Base-by-base conservation (phyloP, 1,139 yeast species). In the Candida glucosophila region DNA sequence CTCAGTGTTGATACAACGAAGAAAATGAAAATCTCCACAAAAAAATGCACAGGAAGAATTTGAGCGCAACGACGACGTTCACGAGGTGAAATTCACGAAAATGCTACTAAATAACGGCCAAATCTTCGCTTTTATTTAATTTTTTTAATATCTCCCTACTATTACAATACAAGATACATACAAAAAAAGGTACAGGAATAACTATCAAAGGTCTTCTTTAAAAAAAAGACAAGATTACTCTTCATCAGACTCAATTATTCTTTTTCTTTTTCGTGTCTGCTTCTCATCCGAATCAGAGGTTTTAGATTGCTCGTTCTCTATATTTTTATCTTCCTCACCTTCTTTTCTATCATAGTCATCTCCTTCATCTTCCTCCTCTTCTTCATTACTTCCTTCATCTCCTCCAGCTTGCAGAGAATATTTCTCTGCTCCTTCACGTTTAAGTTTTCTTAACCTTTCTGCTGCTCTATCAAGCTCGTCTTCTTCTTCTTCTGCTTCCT, bases 311-410 rank as follows among this genome's bases (percentile, higher is more conserved):
- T 72, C 79, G 15, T 77, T 23, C 17, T 18, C 24, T 10, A 22
- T 23, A 10, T 24, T 27, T 31, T 40, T 41, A 25, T 69, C 75
- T 19, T 73, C 79, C 22, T 71, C 78, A 14, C 76, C 83, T 23
- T 74, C 80, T 23, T 73, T 76, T 19, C 75, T 71, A 23, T 67
- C 29, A 73, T 42, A 56, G 70, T 60, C 44, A 26, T 73, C 79
- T 15, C 77, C 85, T 22, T 74, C 80, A 24, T 73, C 77, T 22
- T 76, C 72, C 24, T 20, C 26, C 16, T 20, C 25, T 10, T 23
- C 41, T 25, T 69, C 75, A 19, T 73, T 79, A 22, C 70, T 78
- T 15, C 76, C 83, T 23, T 74, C 80, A 23, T 73, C 76, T 20
- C 43, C 67, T 13, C 57, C 68, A 1, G 59, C 66, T 5, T 49